Evolutionary conservation across 2,329 filamentous ascomycete species (phyloP), one percentile per base, ranked within the genome.

Genomic region (Pseudocercospora fuligena): DNA sequence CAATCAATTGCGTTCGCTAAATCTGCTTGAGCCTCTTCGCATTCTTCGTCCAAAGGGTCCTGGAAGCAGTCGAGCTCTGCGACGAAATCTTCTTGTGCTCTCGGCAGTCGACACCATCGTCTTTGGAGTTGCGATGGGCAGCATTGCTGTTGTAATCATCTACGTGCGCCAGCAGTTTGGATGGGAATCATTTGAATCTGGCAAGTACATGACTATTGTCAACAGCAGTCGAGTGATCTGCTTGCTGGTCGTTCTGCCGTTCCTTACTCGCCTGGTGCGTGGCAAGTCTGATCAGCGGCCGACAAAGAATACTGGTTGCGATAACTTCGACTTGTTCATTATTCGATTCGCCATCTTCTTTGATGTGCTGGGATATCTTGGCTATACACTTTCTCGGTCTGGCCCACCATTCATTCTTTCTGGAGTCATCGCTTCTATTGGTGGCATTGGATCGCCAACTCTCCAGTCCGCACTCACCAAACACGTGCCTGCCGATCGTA

Each of bases 391-490:
- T 54, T 86, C 89, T 0, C 85, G 86, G 0, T 85, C 83, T 0
- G 86, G 88, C 2, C 79, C 82, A 0, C 70, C 92, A 0, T 95
- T 97, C 78, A 85, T 92, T 3, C 69, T 88, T 0, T 90, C 89
- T 19, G 94, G 92, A 57, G 83, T 92, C 53, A 73, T 94, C 19
- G 90, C 92, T 1, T 86, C 92, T 0, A 81, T 96, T 46, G 94
- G 94, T 25, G 94, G 94, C 1, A 89, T 98, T 54, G 94, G 91
- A 0, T 90, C 90, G 40, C 94, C 95, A 1, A 95, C 92, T 0
- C 84, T 97, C 59, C 93, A 97, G 75, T 90, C 92, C 1, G 87
- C 91, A 0, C 82, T 97, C 60, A 97, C 93, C 21, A 98, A 97
- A 77, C 95, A 98, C 78, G 90, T 98, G 0, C 92, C 94, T 0